Base-by-base conservation (phyloP, 2,329 filamentous ascomycete species). In the Fusarium miscanthi region DNA sequence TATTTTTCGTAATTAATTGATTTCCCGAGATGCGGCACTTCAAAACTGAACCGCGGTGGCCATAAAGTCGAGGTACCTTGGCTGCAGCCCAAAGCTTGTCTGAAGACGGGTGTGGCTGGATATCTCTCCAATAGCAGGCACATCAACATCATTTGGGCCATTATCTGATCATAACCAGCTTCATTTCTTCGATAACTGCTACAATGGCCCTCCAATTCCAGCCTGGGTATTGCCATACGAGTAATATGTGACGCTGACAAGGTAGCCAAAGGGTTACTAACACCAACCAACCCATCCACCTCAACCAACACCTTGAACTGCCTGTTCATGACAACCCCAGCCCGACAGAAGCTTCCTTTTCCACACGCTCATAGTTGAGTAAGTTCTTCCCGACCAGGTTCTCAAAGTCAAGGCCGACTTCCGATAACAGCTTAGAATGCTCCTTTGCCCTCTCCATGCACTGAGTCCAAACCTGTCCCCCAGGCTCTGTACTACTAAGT, bases 401-500 rank as follows among this genome's bases (percentile, higher is more conserved):
- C 62, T 88, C 89, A 79, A 99, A 98, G 81, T 99, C 95, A 37
- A 99, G 84, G 0, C 95, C 95, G 27, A 98, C 95, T 68, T 97
- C 93, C 10, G 89, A 88, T 65, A 99, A 84, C 85, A 96, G 90
- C 65, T 86, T 87, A 1, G 94, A 94, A 82, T 98, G 95, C 59
- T 92, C 90, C 80, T 90, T 92, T 8, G 95, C 94, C 73, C 93
- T 88, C 46, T 92, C 89, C 85, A 98, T 91, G 82, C 96, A 98
- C 77, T 93, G 89, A 59, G 88, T 88, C 93, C 94, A 98, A 3
- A 93, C 88, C 48, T 90, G 87, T 19, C 92, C 92, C n/a, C 88
- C 91, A 54, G 86, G 88, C 68, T 97, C 92, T 5, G 96, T 93
- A 79, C 93, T 94, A 82, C 94, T 97, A 69, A 99, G 85, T 82